A percentile compares a stretch with the other conserved stretches of the same genome.
Evolutionary conservation across 805 yeast species (phyloP).

Genomic region (Ogataea pignaliae): DNA sequence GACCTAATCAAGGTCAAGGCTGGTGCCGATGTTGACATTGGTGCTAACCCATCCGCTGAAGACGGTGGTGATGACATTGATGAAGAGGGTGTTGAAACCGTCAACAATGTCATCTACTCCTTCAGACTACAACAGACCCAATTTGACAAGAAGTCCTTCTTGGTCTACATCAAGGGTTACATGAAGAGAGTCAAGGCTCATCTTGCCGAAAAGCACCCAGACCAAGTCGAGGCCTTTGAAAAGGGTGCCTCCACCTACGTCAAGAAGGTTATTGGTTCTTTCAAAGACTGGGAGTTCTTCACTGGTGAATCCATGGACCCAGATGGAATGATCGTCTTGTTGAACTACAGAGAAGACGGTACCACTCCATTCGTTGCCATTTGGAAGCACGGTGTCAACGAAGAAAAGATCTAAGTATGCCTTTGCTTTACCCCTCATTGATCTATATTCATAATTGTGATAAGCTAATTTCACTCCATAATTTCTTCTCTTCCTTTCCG

Average conservation of each 20-base stretch:
- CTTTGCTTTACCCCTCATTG: no score
- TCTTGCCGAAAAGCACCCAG: conserved; percentile 88
- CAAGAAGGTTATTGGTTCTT: conserved; percentile 91
- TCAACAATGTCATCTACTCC: conserved; percentile 97
- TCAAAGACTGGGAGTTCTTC: conserved; percentile 99
- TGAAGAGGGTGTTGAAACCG: conserved; percentile 84
- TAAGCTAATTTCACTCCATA: no score
- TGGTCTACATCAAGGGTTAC: conserved; percentile 97
- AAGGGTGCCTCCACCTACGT: conserved; percentile 96
- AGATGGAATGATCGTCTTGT: conserved; percentile 95
- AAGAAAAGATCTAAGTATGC: conserved; percentile 69
- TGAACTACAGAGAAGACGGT: conserved; percentile 99
- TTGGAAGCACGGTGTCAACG: conserved; percentile 98
- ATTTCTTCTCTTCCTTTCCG: no score
- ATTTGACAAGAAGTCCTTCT: conserved; percentile 97
- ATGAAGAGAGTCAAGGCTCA: conserved; percentile 94
- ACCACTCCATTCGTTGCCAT: conserved; percentile 93
- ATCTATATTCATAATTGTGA: no score
- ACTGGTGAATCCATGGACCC: conserved; percentile 99
- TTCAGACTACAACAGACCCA: conserved; percentile 95
- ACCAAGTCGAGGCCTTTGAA: conserved; percentile 81
- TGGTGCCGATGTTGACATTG: conserved; percentile 93
- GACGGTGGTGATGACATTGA: conserved; percentile 76
- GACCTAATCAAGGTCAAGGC: conserved; percentile 78
- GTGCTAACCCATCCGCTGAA: conserved; percentile 99